A percentile compares a stretch with the other conserved stretches of the same genome.
Evolutionary conservation across 768 basidiomycete genomes (phyloP).

Genomic region (Leccinum fibrillosum): DNA sequence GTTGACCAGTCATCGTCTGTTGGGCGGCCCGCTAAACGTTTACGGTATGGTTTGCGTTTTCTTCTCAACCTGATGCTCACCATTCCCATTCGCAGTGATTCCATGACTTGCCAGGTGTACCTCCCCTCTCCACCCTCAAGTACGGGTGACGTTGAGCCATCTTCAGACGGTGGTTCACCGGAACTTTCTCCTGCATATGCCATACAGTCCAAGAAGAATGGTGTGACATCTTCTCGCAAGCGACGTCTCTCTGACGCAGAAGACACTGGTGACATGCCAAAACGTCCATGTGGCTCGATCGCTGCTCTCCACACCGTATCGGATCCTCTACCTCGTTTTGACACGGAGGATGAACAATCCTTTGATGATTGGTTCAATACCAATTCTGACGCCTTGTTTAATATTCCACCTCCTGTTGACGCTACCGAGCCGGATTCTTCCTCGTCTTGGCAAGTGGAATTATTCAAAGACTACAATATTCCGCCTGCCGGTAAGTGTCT

Average conservation of each 20-base stretch:
- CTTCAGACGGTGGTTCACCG: too few species aligned
- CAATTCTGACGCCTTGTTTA: slow-evolving; percentile 23
- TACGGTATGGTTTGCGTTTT: too few species aligned
- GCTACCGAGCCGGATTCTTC: slow-evolving; percentile 25
- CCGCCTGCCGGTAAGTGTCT: slow-evolving; percentile 9
- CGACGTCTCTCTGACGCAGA: slow-evolving; percentile 37
- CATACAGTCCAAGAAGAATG: too few species aligned
- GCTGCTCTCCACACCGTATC: slow-evolving; percentile 27
- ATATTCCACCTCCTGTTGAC: slow-evolving; percentile 26
- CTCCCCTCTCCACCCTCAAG: too few species aligned
- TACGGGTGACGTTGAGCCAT: too few species aligned
- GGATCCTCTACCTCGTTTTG: slow-evolving; percentile 25
- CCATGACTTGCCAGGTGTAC: too few species aligned
- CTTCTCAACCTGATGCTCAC: too few species aligned
- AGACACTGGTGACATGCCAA: slow-evolving; percentile 10
- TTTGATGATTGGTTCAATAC: slow-evolving; percentile 38
- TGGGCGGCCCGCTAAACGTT: too few species aligned
- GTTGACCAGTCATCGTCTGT: too few species aligned
- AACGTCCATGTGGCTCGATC: slow-evolving; percentile 25
- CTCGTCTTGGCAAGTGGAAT: slow-evolving; percentile 30
- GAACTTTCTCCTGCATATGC: too few species aligned
- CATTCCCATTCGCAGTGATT: too few species aligned
- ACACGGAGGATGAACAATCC: slow-evolving; percentile 16
- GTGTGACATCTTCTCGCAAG: slow-evolving; percentile 21
- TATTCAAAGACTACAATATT: slow-evolving; percentile 30